Evolutionary conservation across 306 rosid genomes (phyloP), one percentile per base, ranked within the genome.

Genomic region (Sindora glabra): DNA sequence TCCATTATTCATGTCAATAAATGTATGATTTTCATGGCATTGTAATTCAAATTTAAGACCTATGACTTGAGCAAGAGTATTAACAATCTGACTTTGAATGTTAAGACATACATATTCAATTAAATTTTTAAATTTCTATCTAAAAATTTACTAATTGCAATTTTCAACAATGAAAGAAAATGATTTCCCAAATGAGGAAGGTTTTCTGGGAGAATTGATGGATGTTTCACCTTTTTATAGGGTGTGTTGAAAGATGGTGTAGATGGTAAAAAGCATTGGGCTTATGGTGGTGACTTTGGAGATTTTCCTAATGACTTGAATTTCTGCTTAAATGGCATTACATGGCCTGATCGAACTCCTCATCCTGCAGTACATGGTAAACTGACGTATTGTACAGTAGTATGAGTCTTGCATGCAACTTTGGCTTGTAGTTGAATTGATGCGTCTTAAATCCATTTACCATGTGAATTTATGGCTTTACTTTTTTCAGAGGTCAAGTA

Each of bases 281-380:
- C 96, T 61, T 88, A 91, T 78, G 98, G 98, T 52, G 98, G 98
- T 74, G 96, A 91, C 61, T 91, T 85, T 17, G 98, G 96, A 41
- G 98, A 91, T 47, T 48, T 76, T 63, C 92, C 96, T n/a, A 85
- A 91, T 78, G 98, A 91, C 78, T 72, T 66, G 44, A 86, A 86
- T 76, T 91, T 91, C 79, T 91, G 98, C 72, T 77, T 91, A 71
- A 78, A 88, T 30, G 98, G 98, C 41, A 66, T 88, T 66, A 30
- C 50, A 13, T 91, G 82, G 79, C 98, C 98, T 14, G 95, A 91
- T 68, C 86, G 98, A 79, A 83, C 83, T 76, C 82, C 95, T 37
- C 98, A 91, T 81, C 98, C 98, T 72, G 96, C 75, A 69, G 29
- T 91, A 71, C 86, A 85, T 63, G 96, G 96, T 85, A 78, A 81